Evolutionary conservation across 2,329 filamentous ascomycete species (phyloP).

Genomic region (Nothomitra cinnamomea): DNA sequence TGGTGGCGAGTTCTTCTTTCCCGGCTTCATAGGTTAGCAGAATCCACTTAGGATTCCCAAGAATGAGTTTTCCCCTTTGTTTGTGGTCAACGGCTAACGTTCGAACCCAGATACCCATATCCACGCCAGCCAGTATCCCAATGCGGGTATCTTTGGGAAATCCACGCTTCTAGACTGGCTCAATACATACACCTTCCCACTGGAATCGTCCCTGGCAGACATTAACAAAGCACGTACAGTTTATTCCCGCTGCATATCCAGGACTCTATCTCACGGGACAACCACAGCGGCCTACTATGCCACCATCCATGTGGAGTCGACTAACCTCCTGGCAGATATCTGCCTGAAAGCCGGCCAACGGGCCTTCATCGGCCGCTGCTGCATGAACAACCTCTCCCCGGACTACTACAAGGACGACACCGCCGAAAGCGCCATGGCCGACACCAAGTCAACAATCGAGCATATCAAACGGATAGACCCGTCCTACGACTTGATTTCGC

Average conservation of each 20-base stretch:
- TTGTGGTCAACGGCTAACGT: slow-evolving; percentile 12
- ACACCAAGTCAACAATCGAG: slow-evolving; percentile 41
- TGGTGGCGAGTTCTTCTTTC: slow-evolving; percentile 25
- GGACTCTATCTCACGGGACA: slow-evolving; percentile 77
- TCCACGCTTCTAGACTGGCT: slow-evolving; percentile 89
- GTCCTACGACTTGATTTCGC: slow-evolving; percentile 43
- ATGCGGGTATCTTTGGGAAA: slow-evolving; percentile 84
- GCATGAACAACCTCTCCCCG: slow-evolving; percentile 73
- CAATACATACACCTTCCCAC: slow-evolving; percentile 83
- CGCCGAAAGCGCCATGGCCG: slow-evolving; percentile 36
- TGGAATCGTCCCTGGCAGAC: slow-evolving; percentile 60
- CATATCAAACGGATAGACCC: slow-evolving; percentile 56
- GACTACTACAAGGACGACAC: slow-evolving; percentile 64
- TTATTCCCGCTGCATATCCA: slow-evolving; percentile 61
- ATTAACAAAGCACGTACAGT: slow-evolving; percentile 46
- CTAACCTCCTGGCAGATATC: slow-evolving; percentile 77
- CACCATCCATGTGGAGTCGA: slow-evolving; percentile 69
- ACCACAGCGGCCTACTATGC: slow-evolving; percentile 93
- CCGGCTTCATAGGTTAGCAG: slow-evolving; percentile 40
- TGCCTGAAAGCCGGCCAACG: slow-evolving; percentile 69
- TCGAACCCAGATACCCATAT: slow-evolving; percentile 67
- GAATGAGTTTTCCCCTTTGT: neutral
- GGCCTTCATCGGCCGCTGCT: slow-evolving; percentile 83
- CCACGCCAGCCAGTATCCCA: slow-evolving; percentile 89
- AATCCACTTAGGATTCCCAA: neutral